Conservation (phyloP, 257 asterid genomes). For the Solanum sejunctum region DNA sequence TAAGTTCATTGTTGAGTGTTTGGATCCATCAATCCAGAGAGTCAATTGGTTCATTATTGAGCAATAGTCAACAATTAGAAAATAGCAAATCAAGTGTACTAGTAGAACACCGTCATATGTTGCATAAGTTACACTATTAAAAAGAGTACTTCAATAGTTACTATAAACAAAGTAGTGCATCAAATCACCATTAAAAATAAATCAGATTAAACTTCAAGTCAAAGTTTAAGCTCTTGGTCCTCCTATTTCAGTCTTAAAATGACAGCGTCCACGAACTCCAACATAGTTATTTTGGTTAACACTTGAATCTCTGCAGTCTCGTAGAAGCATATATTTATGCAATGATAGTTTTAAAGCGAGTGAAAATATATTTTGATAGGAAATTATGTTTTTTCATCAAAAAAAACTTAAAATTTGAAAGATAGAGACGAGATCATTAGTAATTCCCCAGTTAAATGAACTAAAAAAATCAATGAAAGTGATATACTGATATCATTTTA, state of each 20-base stretch:
- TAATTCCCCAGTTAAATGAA: neutral
- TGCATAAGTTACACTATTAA: neutral
- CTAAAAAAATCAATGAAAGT: neutral
- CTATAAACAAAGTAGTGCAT: neutral
- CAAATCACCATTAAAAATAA: neutral
- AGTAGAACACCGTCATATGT: neutral
- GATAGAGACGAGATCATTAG: neutral
- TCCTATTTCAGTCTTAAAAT: neutral
- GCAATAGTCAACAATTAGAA: neutral
- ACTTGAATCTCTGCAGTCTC: neutral
- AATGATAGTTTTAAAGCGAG: neutral
- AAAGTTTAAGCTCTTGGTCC: neutral
- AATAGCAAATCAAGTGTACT: neutral
- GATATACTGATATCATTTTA: neutral
- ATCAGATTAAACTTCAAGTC: neutral
- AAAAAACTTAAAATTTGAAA: neutral
- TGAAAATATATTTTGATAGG: neutral
- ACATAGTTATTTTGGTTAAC: neutral
- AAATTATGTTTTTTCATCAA: neutral
- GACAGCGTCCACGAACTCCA: neutral
- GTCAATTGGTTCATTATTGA: no score
- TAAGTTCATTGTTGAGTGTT: no score
- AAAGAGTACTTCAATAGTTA: neutral
- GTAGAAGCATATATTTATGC: neutral
- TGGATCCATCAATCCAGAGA: no score